Evolutionary conservation across 2,329 filamentous ascomycete genomes (phyloP), one percentile per base, ranked within the genome.

Genomic region (Fusarium virguliforme): DNA sequence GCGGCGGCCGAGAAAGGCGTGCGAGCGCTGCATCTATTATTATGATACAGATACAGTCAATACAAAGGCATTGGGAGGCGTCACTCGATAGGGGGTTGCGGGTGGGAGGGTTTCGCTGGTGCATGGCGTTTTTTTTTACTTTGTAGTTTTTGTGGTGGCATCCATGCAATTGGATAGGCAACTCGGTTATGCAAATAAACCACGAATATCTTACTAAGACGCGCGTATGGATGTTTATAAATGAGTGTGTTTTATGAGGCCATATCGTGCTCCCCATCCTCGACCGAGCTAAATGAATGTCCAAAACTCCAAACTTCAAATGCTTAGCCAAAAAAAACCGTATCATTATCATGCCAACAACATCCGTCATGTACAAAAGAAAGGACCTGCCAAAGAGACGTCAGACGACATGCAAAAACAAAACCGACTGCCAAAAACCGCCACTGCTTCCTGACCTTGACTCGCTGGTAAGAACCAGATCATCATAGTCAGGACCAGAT

Each of bases 1-100:
- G 91, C 89, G 12, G 91, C 88, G 18, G 92, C 90, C 3, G 87
- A 92, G 79, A 91, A 91, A 80, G 91, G 88, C 3, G 89, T 90
- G 4, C 84, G 88, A 77, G 90, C 87, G 22, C 79, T 95, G 76
- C 89, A 90, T 79, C 83, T 88, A 75, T 80, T 91, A 75, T 87
- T 91, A 85, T 93, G 82, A 86, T 37, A 50, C 62, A 70, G 54
- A 30, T 22, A 67, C 46, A 58, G 24, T 28, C 43, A 28, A 26
- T 28, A 48, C 13, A 48, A 18, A 18, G 50, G 60, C 64, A 68
- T 65, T 63, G 62, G 55, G 34, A 64, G 70, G 71, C 65, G 64
- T 74, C 64, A 54, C 68, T 37, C 13, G 43, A 48, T 67, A 32
- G 38, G 41, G 48, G 51, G 50, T 30, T 34, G 67, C 24, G 50